phyloP scores from a whole-genome alignment of 176 grass and related monocot genomes.

The Carex pumila region DNA sequence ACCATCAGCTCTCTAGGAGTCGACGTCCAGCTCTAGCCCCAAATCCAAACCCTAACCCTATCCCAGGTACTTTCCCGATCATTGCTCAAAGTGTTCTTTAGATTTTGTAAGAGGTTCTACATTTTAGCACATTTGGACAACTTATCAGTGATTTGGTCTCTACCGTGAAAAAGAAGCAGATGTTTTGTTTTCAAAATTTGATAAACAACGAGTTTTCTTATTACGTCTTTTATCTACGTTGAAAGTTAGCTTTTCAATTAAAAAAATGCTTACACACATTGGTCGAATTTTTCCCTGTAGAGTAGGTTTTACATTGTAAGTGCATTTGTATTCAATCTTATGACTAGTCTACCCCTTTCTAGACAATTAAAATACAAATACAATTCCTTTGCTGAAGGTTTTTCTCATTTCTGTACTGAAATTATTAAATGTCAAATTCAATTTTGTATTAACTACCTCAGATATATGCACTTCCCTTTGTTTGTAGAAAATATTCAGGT shows the following conservation, averaged over 20 bases:
- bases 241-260: background rate
- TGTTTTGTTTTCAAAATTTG: background rate
- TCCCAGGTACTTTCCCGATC: background rate
- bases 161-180: background rate
- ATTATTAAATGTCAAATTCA: background rate
- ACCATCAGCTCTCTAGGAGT: conserved; percentile 36
- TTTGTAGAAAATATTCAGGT: conserved; percentile 16
- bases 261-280: background rate
- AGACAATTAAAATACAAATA: background rate
- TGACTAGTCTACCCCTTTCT: background rate
- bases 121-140: background rate
- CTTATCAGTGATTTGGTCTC: background rate
- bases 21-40: conserved; percentile 2
- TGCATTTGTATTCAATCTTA: background rate
- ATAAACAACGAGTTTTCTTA: background rate
- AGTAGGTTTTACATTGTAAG: background rate
- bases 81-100: background rate
- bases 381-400: background rate
- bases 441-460: background rate
- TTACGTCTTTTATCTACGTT: background rate
- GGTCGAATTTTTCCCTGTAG: background rate
- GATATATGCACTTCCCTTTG: background rate
- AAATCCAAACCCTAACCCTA: conserved; percentile 36
- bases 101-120: background rate
- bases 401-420: background rate